phyloP scores from a whole-genome alignment of 179 eudicot genomes.

The Corrigiola litoralis region DNA sequence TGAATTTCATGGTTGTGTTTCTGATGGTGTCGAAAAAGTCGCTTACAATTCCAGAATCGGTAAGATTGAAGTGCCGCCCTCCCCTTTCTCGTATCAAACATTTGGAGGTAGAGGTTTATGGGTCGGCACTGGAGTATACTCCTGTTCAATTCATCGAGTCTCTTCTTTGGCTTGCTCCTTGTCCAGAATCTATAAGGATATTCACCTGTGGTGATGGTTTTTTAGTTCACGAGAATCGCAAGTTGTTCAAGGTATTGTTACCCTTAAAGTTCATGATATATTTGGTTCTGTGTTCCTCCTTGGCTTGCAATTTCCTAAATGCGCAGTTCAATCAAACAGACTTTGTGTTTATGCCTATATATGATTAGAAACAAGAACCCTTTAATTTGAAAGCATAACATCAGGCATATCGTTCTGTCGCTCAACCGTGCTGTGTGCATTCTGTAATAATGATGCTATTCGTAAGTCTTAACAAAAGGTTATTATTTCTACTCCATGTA shows the following conservation, averaged over 20 bases:
- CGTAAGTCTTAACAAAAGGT: too few species aligned
- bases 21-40: slow-evolving; percentile 5
- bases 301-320: not conserved
- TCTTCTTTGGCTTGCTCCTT: slow-evolving; percentile 24
- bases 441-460: too few species aligned
- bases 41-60: slow-evolving; percentile 7
- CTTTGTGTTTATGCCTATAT: too few species aligned
- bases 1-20: not conserved
- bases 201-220: not conserved
- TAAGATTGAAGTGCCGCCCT: slow-evolving; percentile 14
- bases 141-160: slow-evolving; percentile 1
- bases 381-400: too few species aligned
- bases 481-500: too few species aligned
- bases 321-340: too few species aligned
- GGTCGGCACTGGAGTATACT: not conserved
- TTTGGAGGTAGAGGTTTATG: slow-evolving; percentile 4
- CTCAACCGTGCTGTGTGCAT: too few species aligned
- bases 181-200: slow-evolving; percentile 7
- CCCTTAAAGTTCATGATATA: not conserved
- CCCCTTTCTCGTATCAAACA: slow-evolving; percentile 16
- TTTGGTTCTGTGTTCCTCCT: too few species aligned
- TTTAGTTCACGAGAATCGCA: too few species aligned
- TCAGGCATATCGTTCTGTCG: too few species aligned
- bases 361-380: too few species aligned
- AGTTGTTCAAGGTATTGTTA: slow-evolving; percentile 14